Percentiles rank a stretch among this genome's conserved stretches.
Evolutionary conservation across 2,329 filamentous ascomycete species (phyloP).

Genomic region (Tolypocladium pustulatum): DNA sequence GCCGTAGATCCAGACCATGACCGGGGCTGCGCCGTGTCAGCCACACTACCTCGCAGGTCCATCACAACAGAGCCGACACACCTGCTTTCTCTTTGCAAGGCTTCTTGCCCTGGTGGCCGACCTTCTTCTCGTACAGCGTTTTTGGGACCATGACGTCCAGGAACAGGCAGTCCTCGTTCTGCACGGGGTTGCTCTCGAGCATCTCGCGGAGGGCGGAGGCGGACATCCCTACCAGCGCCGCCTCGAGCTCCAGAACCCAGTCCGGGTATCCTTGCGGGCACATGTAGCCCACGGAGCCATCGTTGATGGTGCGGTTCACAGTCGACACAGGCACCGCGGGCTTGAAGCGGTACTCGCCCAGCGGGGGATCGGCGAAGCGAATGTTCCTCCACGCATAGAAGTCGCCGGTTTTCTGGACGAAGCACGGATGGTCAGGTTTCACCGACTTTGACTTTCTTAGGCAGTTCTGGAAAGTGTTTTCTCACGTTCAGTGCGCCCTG

Average conservation of each 20-base stretch:
- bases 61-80: background rate
- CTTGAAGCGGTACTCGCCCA: conserved; percentile 20
- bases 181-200: conserved; percentile 1
- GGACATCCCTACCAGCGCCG: background rate
- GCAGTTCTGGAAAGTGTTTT: background rate
- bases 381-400: conserved; percentile 27
- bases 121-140: conserved; percentile 17
- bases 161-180: conserved; percentile 33
- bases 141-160: conserved; percentile 33
- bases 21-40: conserved; percentile 18
- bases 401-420: conserved; percentile 9
- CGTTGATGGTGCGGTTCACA: conserved; percentile 17
- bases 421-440: background rate
- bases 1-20: conserved; percentile 37
- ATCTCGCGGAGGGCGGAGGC: background rate
- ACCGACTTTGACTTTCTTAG: background rate
- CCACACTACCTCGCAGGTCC: background rate
- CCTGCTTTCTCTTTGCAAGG: background rate
- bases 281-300: conserved; percentile 10
- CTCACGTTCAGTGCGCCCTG: conserved; percentile 3
- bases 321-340: conserved; percentile 13
- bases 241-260: conserved; percentile 5
- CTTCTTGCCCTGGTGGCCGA: background rate
- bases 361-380: conserved; percentile 21
- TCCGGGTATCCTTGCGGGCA: conserved; percentile 15